Evolutionary conservation across 345 rosid species (phyloP), one percentile per base, ranked within the genome.

Genomic region (Camelina sativa): DNA sequence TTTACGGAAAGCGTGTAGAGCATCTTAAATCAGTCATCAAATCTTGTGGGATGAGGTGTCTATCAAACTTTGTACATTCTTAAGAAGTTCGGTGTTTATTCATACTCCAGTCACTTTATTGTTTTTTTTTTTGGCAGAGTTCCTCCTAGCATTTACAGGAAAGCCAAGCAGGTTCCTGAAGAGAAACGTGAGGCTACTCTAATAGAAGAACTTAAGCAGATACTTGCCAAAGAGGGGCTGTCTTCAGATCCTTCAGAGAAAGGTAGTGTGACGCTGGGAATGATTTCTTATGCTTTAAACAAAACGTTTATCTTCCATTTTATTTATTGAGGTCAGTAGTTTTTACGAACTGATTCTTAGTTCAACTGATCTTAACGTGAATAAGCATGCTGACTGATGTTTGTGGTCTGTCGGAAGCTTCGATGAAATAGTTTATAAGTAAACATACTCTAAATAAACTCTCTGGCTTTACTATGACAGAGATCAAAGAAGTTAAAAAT

Each of bases 171-270:
- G 81, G 93, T 70, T 15, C 83, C 94, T 62, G 98, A 92, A 84
- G 85, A 82, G 65, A 87, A 92, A 65, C 92, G 94, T 0, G 98
- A 95, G 82, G 82, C 89, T 55, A 82, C 79, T 74, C 79, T 95
- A 53, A 82, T 92, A 67, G 86, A 86, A 83, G 99, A 92, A 78
- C 89, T 92, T 34, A 86, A 90, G 80, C 86, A 83, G 66, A 86
- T 95, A 62, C 98, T 95, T 76, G 82, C 94, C 63, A 95, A 73
- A 83, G 97, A 95, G 86, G 96, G 96, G 54, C 75, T 92, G 80
- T 92, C 97, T 17, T 77, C 91, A 64, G 80, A 86, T 61, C 97
- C 99, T 66, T 79, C 94, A 15, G 96, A 90, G 76, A 90, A 89
- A 83, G 97, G 97, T 92, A 67, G 4, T 22, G 7, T 60, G 52